A percentile compares a stretch with the other conserved stretches of the same genome.
phyloP scores from a whole-genome alignment of 345 rosid genomes.

The Reutealis trisperma region DNA sequence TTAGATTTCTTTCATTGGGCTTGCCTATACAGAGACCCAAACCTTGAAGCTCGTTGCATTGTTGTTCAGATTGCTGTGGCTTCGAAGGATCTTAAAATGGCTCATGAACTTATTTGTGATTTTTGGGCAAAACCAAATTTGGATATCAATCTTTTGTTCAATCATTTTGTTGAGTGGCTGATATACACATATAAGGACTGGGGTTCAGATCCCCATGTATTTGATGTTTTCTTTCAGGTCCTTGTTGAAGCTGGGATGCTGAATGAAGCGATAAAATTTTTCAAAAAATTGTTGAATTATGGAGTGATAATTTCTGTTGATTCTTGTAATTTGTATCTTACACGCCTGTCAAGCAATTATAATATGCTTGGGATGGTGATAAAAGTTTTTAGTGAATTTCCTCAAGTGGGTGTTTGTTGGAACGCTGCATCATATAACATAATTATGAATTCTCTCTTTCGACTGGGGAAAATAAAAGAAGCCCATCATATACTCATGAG shows the following conservation, averaged over 20 bases:
- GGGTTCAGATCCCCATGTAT: constrained; percentile 85
- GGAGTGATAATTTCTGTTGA: constrained; percentile 79
- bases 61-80: constrained; percentile 75
- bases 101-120: constrained; percentile 52
- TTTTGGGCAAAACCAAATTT: constrained; percentile 64
- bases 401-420: constrained; percentile 68
- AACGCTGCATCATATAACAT: constrained; percentile 72
- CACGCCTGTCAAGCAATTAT: constrained; percentile 45
- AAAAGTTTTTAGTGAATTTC: constrained; percentile 55
- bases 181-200: constrained; percentile 87
- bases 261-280: constrained; percentile 65
- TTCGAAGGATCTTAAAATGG: constrained; percentile 59
- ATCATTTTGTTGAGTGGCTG: constrained; percentile 55
- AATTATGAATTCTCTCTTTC: constrained; percentile 61
- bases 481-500: constrained; percentile 67
- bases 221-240: constrained; percentile 79
- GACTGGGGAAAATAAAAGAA: constrained; percentile 57
- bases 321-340: constrained; percentile 80
- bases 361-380: constrained; percentile 37
- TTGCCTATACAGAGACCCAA: constrained; percentile 59
- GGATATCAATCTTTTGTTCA: constrained; percentile 49
- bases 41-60: constrained; percentile 74
- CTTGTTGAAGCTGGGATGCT: constrained; percentile 67
- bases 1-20: constrained; percentile 90
- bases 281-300: constrained; percentile 76